Base-by-base conservation (phyloP, 2,329 filamentous ascomycete species). In the Penicillium sp. region DNA sequence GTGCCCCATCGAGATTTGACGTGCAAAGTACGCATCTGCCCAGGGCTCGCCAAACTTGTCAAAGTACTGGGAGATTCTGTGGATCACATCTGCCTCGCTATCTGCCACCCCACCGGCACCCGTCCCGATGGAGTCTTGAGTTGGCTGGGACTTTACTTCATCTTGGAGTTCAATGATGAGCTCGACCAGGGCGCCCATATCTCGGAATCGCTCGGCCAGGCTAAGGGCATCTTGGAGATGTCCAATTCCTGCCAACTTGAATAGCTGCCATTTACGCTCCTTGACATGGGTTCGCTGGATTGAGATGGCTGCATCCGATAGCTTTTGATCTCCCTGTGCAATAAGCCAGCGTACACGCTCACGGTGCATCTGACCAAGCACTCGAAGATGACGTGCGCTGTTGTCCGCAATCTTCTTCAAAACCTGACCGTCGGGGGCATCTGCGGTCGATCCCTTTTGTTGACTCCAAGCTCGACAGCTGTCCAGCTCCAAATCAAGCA, bases 21-120 rank as follows among this genome's bases (percentile, higher is more conserved):
- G 84, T 47, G 87, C 80, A 66, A 95, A 97, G 51, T 89, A 86
- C 0, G 88, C 86, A 57, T 81, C 77, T 3, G 77, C 76, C 76
- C 76, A 80, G 14, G 59, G 54, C 39, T 71, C 69, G 6, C 75
- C 76, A 52, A 77, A 79, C 46, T 66, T 73, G 18, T 69, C 63
- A 52, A 78, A 80, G 50, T 76, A 77, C 10, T 61, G 61, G 11
- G 71, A 65, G 27, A 74, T 69, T 44, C 67, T 68, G 27, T 61
- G 59, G n/a, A 64, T 59, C 24, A 70, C 61, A 31, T 64, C 56
- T 6, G 67, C 56, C 32, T 69, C 62, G 27, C 55, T 60, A 22
- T 61, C 54, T 26, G 57, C 47, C 28, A 44, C 47, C 26, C 46
- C 42, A 36, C 54, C 36, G 8, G 29, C 22, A 32, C 56, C 55